Evolutionary conservation across 306 rosid genomes (phyloP), one percentile per base, ranked within the genome.

Genomic region (Cucurbita ficifolia): DNA sequence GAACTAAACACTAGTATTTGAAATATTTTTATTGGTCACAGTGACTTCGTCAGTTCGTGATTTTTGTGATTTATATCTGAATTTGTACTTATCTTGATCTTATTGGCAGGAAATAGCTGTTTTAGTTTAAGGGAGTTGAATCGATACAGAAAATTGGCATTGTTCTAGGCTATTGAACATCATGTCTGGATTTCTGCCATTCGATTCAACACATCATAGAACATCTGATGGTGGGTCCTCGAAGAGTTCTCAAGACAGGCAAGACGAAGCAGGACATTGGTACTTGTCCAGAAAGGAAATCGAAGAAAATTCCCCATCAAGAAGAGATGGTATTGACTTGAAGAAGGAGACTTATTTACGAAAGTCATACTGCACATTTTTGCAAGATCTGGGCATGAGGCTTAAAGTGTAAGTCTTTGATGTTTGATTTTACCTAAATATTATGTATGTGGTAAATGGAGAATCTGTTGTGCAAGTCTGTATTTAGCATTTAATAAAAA

Each of bases 381-480:
- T 94, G 75, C 98, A 91, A 77, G 96, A 94, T 86, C 86, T 94
- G 81, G 98, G 98, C 82, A 94, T 90, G 92, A 89, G 92, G 76
- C 92, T 94, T 76, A 94, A 94, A 87, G 97, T 94, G 98, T 94
- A 82, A 90, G 98, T 81, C 52, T 74, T 29, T 49, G 7, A 8
- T 70, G 46, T 33, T 49, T 70, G 13, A 33, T 50, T 24, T 49
- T 70, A 70, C 40, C 29, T 50, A 70, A 70, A 48, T n/a, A 49
- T 70, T 70, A 70, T 29, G 13, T 70, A 48, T 2, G 56, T 50
- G 10, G 21, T 17, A 33, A 9, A 49, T 18, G 2, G 13, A 33
- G 10, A 70, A 5, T 70, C 16, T 46, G 42, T 48, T 65, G 56
- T 46, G 42, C 21, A 46, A 21, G 55, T 13, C 40, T 38, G 24